A percentile compares a stretch with the other conserved stretches of the same genome.
These are phyloP conservation scores for Alternaria novae-zelandiae DNA, from an alignment of 2,329 filamentous ascomycete species.

Conservation along the genomic window DNA sequence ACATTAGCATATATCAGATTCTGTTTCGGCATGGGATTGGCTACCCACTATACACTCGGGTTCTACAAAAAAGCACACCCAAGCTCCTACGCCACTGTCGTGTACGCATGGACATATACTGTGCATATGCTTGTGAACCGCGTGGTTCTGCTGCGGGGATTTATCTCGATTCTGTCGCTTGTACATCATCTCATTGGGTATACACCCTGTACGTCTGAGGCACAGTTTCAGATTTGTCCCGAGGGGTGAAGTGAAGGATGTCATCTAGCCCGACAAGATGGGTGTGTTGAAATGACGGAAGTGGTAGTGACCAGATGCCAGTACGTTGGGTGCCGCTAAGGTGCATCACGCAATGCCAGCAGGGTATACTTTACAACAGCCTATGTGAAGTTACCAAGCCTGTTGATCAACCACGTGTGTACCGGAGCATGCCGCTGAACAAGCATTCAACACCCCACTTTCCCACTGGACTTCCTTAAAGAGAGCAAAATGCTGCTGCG, in stretches of 20 bases:
- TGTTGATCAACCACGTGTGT: not conserved
- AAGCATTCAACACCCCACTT: not conserved
- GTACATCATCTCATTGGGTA: not conserved
- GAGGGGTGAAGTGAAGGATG: not conserved
- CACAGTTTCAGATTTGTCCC: not conserved
- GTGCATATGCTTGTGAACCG: not conserved
- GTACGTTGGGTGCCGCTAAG: not conserved
- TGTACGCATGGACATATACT: not conserved
- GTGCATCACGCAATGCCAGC: not conserved
- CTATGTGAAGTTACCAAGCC: not conserved
- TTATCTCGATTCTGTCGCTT: not conserved
- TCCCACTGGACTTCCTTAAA: too few species aligned
- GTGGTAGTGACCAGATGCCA: not conserved
- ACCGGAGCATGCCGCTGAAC: not conserved
- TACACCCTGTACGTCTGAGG: not conserved
- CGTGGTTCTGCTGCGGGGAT: not conserved
- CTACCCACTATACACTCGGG: not conserved
- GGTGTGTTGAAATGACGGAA: not conserved
- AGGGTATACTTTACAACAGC: not conserved
- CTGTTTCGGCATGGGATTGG: not conserved
- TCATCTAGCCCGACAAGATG: not conserved
- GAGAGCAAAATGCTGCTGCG: too few species aligned
- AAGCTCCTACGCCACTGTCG: not conserved
- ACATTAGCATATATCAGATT: not conserved
- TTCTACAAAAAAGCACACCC: not conserved